Percentiles rank a stretch among this genome's conserved stretches.
Conservation (phyloP, 2,329 filamentous ascomycete genomes). For the Aureobasidium namibiae region DNA sequence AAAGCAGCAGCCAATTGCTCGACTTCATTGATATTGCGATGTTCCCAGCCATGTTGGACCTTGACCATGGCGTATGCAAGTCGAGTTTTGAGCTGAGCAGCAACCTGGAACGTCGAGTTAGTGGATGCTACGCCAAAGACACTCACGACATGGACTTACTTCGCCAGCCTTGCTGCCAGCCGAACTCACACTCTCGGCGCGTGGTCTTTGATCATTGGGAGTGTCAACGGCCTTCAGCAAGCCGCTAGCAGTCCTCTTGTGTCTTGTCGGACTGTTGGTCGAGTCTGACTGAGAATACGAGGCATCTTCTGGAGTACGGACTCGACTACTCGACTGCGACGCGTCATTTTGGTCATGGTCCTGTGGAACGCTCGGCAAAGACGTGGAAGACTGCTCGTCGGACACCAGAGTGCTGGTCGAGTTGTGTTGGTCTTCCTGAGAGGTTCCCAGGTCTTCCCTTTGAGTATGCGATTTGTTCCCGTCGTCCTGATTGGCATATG, state of each 20-base stretch:
- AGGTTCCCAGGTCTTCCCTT: neutral
- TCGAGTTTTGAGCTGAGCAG: conserved; percentile 70
- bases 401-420: neutral
- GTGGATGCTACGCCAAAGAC: neutral
- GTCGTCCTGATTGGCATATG: neutral
- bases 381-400: neutral
- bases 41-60: conserved; percentile 82
- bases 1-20: conserved; percentile 63
- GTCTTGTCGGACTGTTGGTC: conserved; percentile 31
- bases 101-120: conserved; percentile 46
- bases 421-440: neutral
- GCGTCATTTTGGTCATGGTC: neutral
- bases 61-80: conserved; percentile 92
- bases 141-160: conserved; percentile 46
- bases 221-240: conserved; percentile 51
- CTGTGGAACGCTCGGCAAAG: neutral
- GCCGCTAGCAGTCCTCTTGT: conserved; percentile 72
- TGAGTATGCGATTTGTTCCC: neutral
- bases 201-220: conserved; percentile 21
- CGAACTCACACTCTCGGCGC: conserved; percentile 63
- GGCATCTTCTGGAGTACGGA: neutral
- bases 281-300: neutral
- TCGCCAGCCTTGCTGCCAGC: conserved; percentile 67
- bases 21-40: conserved; percentile 66
- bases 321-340: neutral